Conservation (phyloP, 1,139 yeast species). For the Sugiyamaella grinbergsii region DNA sequence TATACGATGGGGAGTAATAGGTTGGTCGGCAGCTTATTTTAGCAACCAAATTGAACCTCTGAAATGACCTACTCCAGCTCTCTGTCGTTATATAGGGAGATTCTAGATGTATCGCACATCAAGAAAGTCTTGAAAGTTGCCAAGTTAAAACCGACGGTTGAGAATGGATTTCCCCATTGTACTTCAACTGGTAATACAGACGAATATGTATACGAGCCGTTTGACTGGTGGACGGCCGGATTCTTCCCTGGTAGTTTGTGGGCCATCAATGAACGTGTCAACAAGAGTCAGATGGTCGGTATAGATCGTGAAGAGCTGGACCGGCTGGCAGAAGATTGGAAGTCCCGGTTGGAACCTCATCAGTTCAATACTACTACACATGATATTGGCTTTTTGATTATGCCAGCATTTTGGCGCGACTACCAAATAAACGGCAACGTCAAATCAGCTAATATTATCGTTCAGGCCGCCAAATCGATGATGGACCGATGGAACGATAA, state of each 20-base stretch:
- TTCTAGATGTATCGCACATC: constrained; percentile 14
- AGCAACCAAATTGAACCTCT: neutral
- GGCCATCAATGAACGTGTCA: constrained; percentile 34
- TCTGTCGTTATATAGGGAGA: constrained; percentile 1
- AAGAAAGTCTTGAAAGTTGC: constrained; percentile 20
- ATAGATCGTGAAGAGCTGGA: constrained; percentile 31
- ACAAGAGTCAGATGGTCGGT: constrained; percentile 19
- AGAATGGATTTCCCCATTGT: constrained; percentile 24
- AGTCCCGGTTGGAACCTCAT: constrained; percentile 31
- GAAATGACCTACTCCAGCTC: constrained; percentile 15
- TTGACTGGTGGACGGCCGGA: constrained; percentile 41
- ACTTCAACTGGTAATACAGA: constrained; percentile 20
- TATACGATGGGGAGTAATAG: neutral
- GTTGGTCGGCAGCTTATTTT: neutral
- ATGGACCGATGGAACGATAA: constrained; percentile 35
- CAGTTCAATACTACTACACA: constrained; percentile 39
- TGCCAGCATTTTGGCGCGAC: constrained; percentile 38
- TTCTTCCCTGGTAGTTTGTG: constrained; percentile 40
- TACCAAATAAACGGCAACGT: constrained; percentile 29
- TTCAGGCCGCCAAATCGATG: constrained; percentile 38
- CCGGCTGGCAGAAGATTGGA: constrained; percentile 29
- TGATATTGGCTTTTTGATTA: constrained; percentile 39
- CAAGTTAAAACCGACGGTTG: constrained; percentile 9
- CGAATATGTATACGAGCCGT: constrained; percentile 31
- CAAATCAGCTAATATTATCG: constrained; percentile 32